A percentile compares a stretch with the other conserved stretches of the same genome.
These are phyloP conservation scores for Aquilaria agallochum DNA, from an alignment of 441 rosid genomes.

Conservation along the genomic window DNA sequence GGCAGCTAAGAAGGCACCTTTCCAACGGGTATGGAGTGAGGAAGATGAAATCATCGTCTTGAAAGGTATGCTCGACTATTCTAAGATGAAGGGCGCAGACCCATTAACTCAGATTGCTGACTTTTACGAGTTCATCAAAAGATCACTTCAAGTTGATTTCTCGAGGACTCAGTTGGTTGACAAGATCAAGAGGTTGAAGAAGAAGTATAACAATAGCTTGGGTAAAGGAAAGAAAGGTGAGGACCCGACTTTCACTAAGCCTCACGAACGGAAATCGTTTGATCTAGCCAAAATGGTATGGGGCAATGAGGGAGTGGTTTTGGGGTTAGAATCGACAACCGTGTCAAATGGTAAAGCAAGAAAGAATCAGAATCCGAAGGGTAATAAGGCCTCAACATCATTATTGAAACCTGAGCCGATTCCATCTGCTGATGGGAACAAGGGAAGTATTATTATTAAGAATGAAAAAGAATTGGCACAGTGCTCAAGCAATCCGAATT, in stretches of 20 bases:
- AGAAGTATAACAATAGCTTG: conserved; percentile 29
- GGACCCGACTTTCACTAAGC: conserved; percentile 23
- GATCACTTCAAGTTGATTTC: conserved; percentile 26
- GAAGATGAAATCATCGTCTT: conserved; percentile 37
- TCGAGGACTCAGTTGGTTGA: conserved; percentile 24
- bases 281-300: conserved; percentile 36
- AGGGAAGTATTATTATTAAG: no score
- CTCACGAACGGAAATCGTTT: conserved; percentile 30
- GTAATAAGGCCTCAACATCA: no score
- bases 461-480: no score
- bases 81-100: conserved; percentile 23
- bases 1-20: conserved; percentile 20
- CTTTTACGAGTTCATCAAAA: conserved; percentile 30
- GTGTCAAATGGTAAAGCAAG: conserved; percentile 14
- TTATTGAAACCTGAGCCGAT: no score
- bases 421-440: no score
- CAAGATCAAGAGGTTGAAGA: conserved; percentile 33
- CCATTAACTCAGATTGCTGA: conserved; percentile 26
- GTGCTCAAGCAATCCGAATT: no score
- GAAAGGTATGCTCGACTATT: conserved; percentile 35
- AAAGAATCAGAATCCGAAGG: not conserved
- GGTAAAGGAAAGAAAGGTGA: conserved; percentile 32
- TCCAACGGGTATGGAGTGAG: conserved; percentile 36
- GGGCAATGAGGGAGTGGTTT: conserved; percentile 20
- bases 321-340: conserved; percentile 12